Percentiles rank a stretch among this genome's conserved stretches.
These are phyloP conservation scores for Tulasnella sp. DNA, from an alignment of 768 basidiomycete genomes.

Conservation along the genomic window DNA sequence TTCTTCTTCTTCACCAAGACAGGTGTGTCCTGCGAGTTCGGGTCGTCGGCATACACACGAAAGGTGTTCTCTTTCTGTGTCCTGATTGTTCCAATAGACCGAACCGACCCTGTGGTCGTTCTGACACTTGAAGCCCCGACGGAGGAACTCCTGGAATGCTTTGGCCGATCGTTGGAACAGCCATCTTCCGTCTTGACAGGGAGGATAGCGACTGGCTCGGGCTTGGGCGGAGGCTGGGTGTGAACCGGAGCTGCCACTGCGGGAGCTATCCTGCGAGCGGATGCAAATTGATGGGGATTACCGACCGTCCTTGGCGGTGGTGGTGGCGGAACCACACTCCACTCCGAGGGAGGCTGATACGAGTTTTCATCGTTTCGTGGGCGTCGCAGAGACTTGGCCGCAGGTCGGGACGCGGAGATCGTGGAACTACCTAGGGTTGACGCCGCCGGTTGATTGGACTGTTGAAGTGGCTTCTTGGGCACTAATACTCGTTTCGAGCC, in stretches of 20 bases:
- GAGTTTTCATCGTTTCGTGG: background rate
- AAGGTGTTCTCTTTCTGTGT: conserved; percentile 19
- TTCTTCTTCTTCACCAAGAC: conserved; percentile 32
- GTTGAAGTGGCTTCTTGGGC: conserved; percentile 21
- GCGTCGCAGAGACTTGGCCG: background rate
- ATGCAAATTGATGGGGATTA: conserved; percentile 25
- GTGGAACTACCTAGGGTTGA: background rate
- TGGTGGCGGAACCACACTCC: conserved; percentile 14
- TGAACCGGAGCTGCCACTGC: background rate
- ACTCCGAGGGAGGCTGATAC: conserved; percentile 18
- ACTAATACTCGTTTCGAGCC: conserved; percentile 21
- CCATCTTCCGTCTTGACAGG: conserved; percentile 28
- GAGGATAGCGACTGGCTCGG: conserved; percentile 26
- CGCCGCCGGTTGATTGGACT: background rate
- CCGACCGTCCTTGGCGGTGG: conserved; percentile 16
- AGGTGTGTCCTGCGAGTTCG: background rate
- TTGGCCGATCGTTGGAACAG: background rate
- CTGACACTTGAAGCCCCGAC: background rate
- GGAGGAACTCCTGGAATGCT: background rate
- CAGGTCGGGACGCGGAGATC: background rate
- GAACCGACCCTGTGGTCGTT: background rate
- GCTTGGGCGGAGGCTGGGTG: background rate
- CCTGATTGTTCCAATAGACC: conserved; percentile 14
- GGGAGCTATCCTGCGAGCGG: conserved; percentile 12
- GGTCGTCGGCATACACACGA: conserved; percentile 3